Evolutionary conservation across 768 basidiomycete species (phyloP).

Genomic region (Coprinellus aureogranulatus): DNA sequence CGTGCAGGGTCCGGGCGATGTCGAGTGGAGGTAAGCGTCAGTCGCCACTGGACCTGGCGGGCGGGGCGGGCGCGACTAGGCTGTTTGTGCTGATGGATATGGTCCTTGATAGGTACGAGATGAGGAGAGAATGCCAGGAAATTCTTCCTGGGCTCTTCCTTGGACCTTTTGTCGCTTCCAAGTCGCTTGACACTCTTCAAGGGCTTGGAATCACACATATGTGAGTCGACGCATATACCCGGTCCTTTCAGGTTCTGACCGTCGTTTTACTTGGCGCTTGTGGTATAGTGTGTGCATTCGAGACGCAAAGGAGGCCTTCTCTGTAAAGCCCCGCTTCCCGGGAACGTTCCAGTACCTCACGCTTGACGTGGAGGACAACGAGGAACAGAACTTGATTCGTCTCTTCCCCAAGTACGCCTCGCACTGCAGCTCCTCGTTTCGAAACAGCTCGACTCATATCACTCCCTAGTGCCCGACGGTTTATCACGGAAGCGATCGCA

Average conservation of each 20-base stretch:
- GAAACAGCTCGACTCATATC: not conserved
- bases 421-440: not conserved
- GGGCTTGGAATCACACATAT: slow-evolving; percentile 79
- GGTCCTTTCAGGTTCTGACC: slow-evolving; percentile 7
- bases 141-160: slow-evolving; percentile 80
- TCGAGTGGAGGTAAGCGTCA: slow-evolving; percentile 73
- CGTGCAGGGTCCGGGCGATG: slow-evolving; percentile 76
- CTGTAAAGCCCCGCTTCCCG: slow-evolving; percentile 82
- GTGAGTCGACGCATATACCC: slow-evolving; percentile 35
- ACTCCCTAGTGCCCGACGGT: slow-evolving; percentile 64
- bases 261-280: slow-evolving; percentile 10
- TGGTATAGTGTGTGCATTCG: slow-evolving; percentile 81
- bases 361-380: slow-evolving; percentile 86
- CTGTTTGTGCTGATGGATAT: no score
- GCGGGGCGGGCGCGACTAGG: no score
- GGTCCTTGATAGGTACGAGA: slow-evolving; percentile 71
- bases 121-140: slow-evolving; percentile 93
- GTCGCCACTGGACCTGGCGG: no score
- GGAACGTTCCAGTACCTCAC: slow-evolving; percentile 75
- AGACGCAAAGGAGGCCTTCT: slow-evolving; percentile 86
- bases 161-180: slow-evolving; percentile 87
- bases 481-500: slow-evolving; percentile 67
- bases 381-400: slow-evolving; percentile 92
- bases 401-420: slow-evolving; percentile 75
- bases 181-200: slow-evolving; percentile 68